Base-by-base conservation (phyloP, 2,329 filamentous ascomycete species). In the Ceratocystiopsis minuta region DNA sequence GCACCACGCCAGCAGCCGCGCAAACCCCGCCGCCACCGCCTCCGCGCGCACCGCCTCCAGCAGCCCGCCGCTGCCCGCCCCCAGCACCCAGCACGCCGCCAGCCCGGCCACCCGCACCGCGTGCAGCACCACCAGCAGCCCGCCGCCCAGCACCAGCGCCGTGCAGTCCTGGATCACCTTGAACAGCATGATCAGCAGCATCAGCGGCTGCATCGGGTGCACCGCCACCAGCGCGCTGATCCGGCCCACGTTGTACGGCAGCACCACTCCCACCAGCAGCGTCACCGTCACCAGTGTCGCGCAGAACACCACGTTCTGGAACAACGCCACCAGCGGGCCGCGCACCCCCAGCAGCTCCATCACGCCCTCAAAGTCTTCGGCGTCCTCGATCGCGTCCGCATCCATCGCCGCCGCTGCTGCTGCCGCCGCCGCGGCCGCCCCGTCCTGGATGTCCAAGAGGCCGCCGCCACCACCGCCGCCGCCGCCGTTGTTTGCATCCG, bases 281-380 rank as follows among this genome's bases (percentile, higher is more conserved):
- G 87, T 93, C 40, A 88, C 73, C 1, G 83, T 81, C 14, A 98
- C 85, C 24, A 98, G 68, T 37, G 96, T 79, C 9, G 82, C 80
- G 55, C 88, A 94, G 59, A 98, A 98, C 15, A 95, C 77, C 43
- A 83, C 86, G 51, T 98, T 98, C 54, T 98, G 90, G 50, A 96
- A 76, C 6, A 98, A 70, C 3, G 85, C 86, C 14, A 80, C 79
- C 3, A 98, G 68, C 0, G 90, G 90, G 0, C 90, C 90, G 53
- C 92, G 84, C 81, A 98, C 92, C 34, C 90, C 90, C 45, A 98
- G 80, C 15, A 98, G 72, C 57, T 98, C 90, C 65, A 98, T 77
- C 41, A 98, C 83, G 0, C 90, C 90, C 56, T 98, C 90, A 15
- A 98, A 75, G 54, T 98, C 90, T 59, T 98, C 90, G 11, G 82